Percentiles rank a stretch among this genome's conserved stretches.
These are phyloP conservation scores for Nemania sp. DNA, from an alignment of 2,329 filamentous ascomycete species.

Conservation along the genomic window DNA sequence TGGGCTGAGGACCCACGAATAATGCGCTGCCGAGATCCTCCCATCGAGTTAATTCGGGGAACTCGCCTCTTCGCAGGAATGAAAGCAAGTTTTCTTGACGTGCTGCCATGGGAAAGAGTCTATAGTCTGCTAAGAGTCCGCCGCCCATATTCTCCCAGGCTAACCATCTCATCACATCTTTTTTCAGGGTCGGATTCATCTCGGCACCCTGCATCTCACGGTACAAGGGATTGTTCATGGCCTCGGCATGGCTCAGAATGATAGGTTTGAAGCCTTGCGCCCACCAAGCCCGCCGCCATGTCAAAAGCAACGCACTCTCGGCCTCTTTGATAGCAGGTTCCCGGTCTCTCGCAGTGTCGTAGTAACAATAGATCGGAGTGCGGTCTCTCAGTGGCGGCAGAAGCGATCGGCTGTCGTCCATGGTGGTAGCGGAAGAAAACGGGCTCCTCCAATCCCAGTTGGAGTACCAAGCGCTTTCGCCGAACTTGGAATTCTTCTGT, in stretches of 20 bases:
- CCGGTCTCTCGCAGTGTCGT: slow-evolving; percentile 69
- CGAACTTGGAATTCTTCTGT: slow-evolving; percentile 77
- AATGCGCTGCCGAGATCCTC: slow-evolving; percentile 71
- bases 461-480: slow-evolving; percentile 80
- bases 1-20: slow-evolving; percentile 69
- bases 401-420: slow-evolving; percentile 82
- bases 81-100: slow-evolving; percentile 72
- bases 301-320: slow-evolving; percentile 77
- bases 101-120: slow-evolving; percentile 81
- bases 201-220: slow-evolving; percentile 65
- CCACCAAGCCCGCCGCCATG: slow-evolving; percentile 95
- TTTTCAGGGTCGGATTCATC: slow-evolving; percentile 64
- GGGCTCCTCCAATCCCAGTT: slow-evolving; percentile 90
- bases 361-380: slow-evolving; percentile 86
- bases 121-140: slow-evolving; percentile 77
- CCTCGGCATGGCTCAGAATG: slow-evolving; percentile 77
- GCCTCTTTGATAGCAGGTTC: slow-evolving; percentile 67
- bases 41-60: slow-evolving; percentile 73
- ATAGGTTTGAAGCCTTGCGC: slow-evolving; percentile 87
- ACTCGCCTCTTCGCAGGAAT: slow-evolving; percentile 76
- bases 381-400: slow-evolving; percentile 75
- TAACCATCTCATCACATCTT: slow-evolving; percentile 80
- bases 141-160: slow-evolving; percentile 92
- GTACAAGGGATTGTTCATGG: slow-evolving; percentile 80
- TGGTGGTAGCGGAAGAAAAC: slow-evolving; percentile 78